Evolutionary conservation across 495 filamentous ascomycete genomes (phyloP).

Genomic region (Annulohypoxylon moriforme): DNA sequence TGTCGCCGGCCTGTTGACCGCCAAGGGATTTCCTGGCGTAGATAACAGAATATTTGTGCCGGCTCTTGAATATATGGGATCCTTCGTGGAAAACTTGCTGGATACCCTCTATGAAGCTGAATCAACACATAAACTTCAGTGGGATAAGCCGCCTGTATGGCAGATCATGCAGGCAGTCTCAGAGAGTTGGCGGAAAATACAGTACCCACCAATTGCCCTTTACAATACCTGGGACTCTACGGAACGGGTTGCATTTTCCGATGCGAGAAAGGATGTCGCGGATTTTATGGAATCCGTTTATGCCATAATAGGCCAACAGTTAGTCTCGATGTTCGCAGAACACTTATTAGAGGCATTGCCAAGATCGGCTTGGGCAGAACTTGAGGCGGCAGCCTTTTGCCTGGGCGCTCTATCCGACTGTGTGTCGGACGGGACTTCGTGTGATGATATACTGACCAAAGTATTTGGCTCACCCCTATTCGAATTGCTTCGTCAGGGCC

Average conservation of each 20-base stretch:
- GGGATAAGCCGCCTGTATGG: slow-evolving; percentile 51
- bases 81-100: slow-evolving; percentile 68
- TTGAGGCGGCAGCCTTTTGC: slow-evolving; percentile 85
- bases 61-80: slow-evolving; percentile 87
- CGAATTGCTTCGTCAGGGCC: slow-evolving; percentile 65
- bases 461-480: slow-evolving; percentile 78
- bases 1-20: slow-evolving; percentile 72
- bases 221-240: slow-evolving; percentile 76
- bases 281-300: slow-evolving; percentile 85
- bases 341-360: slow-evolving; percentile 69
- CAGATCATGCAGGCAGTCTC: slow-evolving; percentile 67
- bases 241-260: slow-evolving; percentile 75
- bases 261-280: slow-evolving; percentile 82
- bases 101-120: slow-evolving; percentile 48
- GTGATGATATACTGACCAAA: slow-evolving; percentile 72
- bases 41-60: slow-evolving; percentile 82
- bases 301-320: slow-evolving; percentile 70
- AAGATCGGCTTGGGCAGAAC: slow-evolving; percentile 73
- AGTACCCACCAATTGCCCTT: slow-evolving; percentile 63
- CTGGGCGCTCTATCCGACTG: slow-evolving; percentile 81
- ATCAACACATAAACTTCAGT: slow-evolving; percentile 40
- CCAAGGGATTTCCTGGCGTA: slow-evolving; percentile 76
- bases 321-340: slow-evolving; percentile 77
- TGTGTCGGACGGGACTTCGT: slow-evolving; percentile 71
- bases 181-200: slow-evolving; percentile 71